Conservation (phyloP, 192 early-diverging fungal species). For the Linnemannia hyalina region DNA sequence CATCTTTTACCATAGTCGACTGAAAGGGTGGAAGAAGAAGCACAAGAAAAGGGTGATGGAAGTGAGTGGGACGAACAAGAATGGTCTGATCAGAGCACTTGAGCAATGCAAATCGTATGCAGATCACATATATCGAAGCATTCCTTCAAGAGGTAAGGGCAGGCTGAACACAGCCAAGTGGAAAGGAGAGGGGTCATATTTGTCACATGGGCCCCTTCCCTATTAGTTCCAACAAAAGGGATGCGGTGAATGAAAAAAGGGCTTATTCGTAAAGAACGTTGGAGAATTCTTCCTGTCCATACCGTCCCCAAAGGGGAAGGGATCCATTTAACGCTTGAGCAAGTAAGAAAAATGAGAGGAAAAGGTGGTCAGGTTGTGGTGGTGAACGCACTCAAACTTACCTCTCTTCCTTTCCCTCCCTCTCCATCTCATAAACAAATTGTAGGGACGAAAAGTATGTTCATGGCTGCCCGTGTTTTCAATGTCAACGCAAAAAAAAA, state of each 20-base stretch:
- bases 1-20: background rate
- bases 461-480: conserved; percentile 24
- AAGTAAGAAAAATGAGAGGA: background rate
- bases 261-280: background rate
- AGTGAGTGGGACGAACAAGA: too few relatives aligned
- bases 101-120: too few relatives aligned
- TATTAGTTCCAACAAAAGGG: background rate
- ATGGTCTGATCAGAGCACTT: too few relatives aligned
- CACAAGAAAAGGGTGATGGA: background rate
- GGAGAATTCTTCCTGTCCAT: background rate
- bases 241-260: conserved; percentile 1
- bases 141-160: too few relatives aligned
- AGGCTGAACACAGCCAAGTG: background rate
- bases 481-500: background rate
- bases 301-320: background rate
- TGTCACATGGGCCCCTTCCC: background rate
- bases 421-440: background rate
- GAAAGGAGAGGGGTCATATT: background rate
- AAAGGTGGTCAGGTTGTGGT: background rate
- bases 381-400: background rate
- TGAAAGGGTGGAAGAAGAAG: background rate
- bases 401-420: background rate
- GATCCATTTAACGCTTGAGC: background rate
- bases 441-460: background rate
- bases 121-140: too few relatives aligned